phyloP scores from a whole-genome alignment of 805 yeast species.

The Saccharomyces paradoxus region DNA sequence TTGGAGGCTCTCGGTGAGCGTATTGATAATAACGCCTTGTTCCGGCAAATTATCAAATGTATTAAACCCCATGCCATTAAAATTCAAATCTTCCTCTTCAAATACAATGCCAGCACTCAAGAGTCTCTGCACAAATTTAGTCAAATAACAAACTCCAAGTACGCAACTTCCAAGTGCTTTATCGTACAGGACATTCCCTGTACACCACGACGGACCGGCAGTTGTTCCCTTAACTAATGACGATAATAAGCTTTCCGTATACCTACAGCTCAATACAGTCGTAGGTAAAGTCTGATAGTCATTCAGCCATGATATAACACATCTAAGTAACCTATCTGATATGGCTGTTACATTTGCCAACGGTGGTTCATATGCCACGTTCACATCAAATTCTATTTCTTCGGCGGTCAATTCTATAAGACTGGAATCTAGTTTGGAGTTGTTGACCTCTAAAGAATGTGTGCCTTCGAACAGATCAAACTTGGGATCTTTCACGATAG shows the following conservation, averaged over 20 bases:
- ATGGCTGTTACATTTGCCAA: constrained; percentile 41
- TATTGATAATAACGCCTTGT: constrained; percentile 14
- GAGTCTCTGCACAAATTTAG: constrained; percentile 38
- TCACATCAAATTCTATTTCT: constrained; percentile 42
- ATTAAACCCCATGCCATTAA: constrained; percentile 51
- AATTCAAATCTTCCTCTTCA: constrained; percentile 70
- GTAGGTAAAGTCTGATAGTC: constrained; percentile 63
- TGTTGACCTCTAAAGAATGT: constrained; percentile 73
- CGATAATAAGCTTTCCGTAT: constrained; percentile 42
- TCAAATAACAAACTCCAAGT: constrained; percentile 46
- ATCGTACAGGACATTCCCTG: constrained; percentile 35
- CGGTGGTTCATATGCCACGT: constrained; percentile 26
- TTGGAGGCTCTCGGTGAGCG: constrained; percentile 26
- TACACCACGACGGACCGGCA: constrained; percentile 8
- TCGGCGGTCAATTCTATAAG: constrained; percentile 40
- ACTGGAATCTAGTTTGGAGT: constrained; percentile 71
- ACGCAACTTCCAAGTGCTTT: constrained; percentile 44
- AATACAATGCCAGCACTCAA: constrained; percentile 52
- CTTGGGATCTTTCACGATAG: constrained; percentile 48
- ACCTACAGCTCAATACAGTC: constrained; percentile 67
- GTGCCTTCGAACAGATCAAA: constrained; percentile 78
- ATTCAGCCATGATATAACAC: constrained; percentile 64
- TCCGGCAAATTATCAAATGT: constrained; percentile 27
- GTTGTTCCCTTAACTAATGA: constrained; percentile 4
- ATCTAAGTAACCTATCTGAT: constrained; percentile 44